Base-by-base conservation (phyloP, 768 basidiomycete genomes). In the Mycena latifolia region DNA sequence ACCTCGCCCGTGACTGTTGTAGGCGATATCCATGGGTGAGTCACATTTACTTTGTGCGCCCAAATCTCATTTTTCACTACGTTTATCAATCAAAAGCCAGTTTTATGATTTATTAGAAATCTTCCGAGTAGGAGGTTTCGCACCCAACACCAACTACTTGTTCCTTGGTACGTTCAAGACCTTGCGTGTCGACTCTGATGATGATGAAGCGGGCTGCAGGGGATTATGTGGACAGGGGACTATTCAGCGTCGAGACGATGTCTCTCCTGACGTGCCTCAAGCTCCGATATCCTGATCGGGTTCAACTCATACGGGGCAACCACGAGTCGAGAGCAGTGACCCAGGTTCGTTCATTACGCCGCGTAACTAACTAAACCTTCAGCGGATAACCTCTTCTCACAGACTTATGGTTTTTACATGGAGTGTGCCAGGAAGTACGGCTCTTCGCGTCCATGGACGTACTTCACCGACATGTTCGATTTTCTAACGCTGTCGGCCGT, bases 391-490 rank as follows among this genome's bases (percentile, higher is more conserved):
- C n/a, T n/a, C n/a, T n/a, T 35, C 29, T 52, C 4, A 77, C n/a
- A 98, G 96, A 96, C 95, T 28, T 99, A 99, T 75, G 97, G 97
- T 18, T 98, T 64, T 83, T 99, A 99, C 80, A 93, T 94, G 39
- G 97, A 99, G 85, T 99, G 97, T 74, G 90, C 96, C 27, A 88
- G 96, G 47, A 99, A 99, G 81, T 99, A 99, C 74, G 96, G 96
- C 57, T 92, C 93, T 2, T 90, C 91, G 92, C 72, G 97, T 98
- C 35, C n/a, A n/a, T 99, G 97, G 97, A 95, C 94, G 27, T 98
- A 99, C 78, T 99, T 99, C 75, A 99, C 98, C 65, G 97, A 99
- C 81, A 98, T 98, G 96, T 99, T 99, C 78, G 97, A 99, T 83
- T 99, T 96, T 82, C 80, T 99, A 72, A 98, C 97, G 18, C 83